Percentiles rank a stretch among this genome's conserved stretches.
phyloP scores from a whole-genome alignment of 2,329 filamentous ascomycete genomes.

The Alternaria brassicicola region DNA sequence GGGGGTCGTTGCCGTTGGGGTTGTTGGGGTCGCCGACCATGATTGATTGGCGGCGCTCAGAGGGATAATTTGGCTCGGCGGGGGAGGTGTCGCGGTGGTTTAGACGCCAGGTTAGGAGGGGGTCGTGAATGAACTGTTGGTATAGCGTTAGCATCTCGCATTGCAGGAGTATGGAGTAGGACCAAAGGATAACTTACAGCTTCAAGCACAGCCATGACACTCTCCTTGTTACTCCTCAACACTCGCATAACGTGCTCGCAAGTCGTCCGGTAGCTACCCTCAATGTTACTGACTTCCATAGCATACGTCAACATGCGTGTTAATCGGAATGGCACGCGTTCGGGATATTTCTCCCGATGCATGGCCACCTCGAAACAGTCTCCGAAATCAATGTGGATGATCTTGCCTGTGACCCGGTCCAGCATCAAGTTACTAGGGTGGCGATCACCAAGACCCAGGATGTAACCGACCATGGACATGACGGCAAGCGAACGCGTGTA shows the following conservation, averaged over 20 bases:
- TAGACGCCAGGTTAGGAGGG: constrained; percentile 96
- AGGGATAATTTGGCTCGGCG: constrained; percentile 63
- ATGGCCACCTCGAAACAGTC: constrained; percentile 99
- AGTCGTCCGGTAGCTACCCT: constrained; percentile 96
- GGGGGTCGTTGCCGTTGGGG: constrained; percentile 20
- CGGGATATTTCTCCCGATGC: constrained; percentile 99
- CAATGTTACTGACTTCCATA: constrained; percentile 99
- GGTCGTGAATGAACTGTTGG: constrained; percentile 92
- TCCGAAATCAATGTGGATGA: constrained; percentile 98
- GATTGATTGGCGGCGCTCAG: constrained; percentile 65
- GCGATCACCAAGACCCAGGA: constrained; percentile 92
- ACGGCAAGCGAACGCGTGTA: constrained; percentile 96
- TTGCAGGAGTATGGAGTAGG: no score
- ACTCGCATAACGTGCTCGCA: constrained; percentile 99
- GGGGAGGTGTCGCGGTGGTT: constrained; percentile 64
- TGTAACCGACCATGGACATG: constrained; percentile 99
- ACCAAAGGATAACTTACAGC: constrained; percentile 74
- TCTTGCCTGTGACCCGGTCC: constrained; percentile 92
- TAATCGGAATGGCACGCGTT: constrained; percentile 94
- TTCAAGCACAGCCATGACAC: constrained; percentile 96
- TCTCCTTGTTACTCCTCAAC: constrained; percentile 95
- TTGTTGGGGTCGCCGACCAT: constrained; percentile 53
- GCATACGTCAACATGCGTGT: constrained; percentile 99
- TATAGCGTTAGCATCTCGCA: constrained; percentile 12
- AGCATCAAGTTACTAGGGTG: constrained; percentile 99